Base-by-base conservation (phyloP, 148 eudicot genomes). In the Beta vulgaris region DNA sequence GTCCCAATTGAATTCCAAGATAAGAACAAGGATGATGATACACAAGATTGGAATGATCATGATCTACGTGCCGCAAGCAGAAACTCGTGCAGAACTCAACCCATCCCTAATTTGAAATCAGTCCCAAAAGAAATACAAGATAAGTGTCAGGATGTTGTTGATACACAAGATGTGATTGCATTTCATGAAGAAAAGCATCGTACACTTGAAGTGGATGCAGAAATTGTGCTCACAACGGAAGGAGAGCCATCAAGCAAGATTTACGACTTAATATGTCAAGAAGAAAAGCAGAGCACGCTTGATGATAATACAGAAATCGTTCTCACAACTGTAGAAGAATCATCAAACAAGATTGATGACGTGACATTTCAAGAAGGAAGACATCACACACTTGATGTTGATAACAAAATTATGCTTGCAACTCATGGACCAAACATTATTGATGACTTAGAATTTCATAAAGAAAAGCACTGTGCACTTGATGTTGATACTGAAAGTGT, bases 41-140 rank as follows among this genome's bases (percentile, higher is more conserved):
- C 64, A 7, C 71, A 48, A 37, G 44, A 74, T 32, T 36, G 25
- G 25, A 63, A 34, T 23, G 79, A 80, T 42, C 73, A 66, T 44
- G 77, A 76, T 75, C 82, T 68, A 51, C 85, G 59, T 29, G 86
- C 87, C 77, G 51, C 84, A 36, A 75, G 34, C 35, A 81, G 73
- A 29, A 78, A 68, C 21, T 67, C 83, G 48, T 36, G 49, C 26
- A 53, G 62, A 68, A 48, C 16, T 43, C 58, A 72, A 81, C 66
- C 21, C 4, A 44, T 40, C 35, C 63, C 79, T 25, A 44, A 61
- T 72, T 51, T 64, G 29, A 71, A 23, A 53, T 48, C 62, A 6
- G n/a, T 60, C 34, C 69, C 72, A 8, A 69, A 34, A 42, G 78
- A 69, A 32, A 49, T 66, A 57, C 64, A 23, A 53, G 64, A 68